These are phyloP conservation scores for Metschnikowia sp. DNA, from an alignment of 805 yeast genomes.

Conservation along the genomic window DNA sequence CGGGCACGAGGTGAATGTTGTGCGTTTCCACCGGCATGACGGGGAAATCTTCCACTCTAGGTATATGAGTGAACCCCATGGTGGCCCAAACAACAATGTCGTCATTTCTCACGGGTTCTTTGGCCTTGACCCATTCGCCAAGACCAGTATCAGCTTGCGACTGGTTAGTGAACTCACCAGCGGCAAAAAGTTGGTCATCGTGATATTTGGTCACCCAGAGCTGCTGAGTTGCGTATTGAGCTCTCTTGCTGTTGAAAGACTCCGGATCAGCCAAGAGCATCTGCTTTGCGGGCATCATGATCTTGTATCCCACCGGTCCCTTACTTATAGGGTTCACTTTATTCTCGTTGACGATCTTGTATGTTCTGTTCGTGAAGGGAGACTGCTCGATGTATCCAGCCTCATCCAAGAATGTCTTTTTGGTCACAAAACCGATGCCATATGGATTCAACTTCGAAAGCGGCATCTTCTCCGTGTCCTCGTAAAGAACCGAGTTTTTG, in stretches of 20 bases:
- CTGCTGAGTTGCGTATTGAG: slow-evolving; percentile 71
- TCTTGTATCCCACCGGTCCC: slow-evolving; percentile 74
- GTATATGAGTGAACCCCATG: slow-evolving; percentile 76
- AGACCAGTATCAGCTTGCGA: slow-evolving; percentile 68
- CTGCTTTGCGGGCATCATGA: slow-evolving; percentile 71
- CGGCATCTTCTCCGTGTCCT: slow-evolving; percentile 64
- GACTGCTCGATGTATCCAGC: slow-evolving; percentile 72
- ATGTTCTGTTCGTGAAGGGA: slow-evolving; percentile 70
- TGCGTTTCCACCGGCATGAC: slow-evolving; percentile 85
- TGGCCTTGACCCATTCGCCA: slow-evolving; percentile 66
- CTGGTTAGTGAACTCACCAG: slow-evolving; percentile 86
- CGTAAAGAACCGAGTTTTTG: slow-evolving; percentile 67
- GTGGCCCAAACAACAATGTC: slow-evolving; percentile 82
- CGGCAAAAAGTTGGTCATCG: slow-evolving; percentile 71
- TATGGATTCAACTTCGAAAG: slow-evolving; percentile 55
- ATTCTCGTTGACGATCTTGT: slow-evolving; percentile 72
- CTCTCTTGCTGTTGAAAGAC: slow-evolving; percentile 67
- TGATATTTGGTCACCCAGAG: slow-evolving; percentile 78
- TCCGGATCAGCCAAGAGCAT: slow-evolving; percentile 65
- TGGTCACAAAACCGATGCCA: slow-evolving; percentile 65
- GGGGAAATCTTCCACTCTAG: slow-evolving; percentile 84
- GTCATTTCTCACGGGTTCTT: slow-evolving; percentile 66
- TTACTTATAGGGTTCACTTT: slow-evolving; percentile 65
- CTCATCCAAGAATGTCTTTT: slow-evolving; percentile 63
- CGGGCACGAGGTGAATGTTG: slow-evolving; percentile 60